phyloP scores from a whole-genome alignment of 108 stramenopile species.

The Skeletonema tropicum region DNA sequence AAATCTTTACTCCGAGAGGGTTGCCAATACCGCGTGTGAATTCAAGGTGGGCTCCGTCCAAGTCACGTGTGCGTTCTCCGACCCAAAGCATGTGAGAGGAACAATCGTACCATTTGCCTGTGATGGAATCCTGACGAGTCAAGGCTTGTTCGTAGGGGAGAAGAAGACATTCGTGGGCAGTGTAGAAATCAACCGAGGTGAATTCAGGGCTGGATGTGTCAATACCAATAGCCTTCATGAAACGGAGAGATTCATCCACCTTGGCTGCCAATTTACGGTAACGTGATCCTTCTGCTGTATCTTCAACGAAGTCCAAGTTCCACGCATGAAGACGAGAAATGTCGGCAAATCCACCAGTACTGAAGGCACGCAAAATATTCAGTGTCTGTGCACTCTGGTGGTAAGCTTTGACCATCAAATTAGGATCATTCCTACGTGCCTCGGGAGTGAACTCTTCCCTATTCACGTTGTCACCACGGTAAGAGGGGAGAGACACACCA shows the following conservation, averaged over 20 bases:
- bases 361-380: conserved; percentile 95
- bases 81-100: conserved; percentile 99
- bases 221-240: conserved; percentile 98
- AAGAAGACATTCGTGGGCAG: conserved; percentile 97
- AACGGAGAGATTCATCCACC: conserved; percentile 93
- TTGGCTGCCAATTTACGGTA: conserved; percentile 91
- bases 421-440: conserved; percentile 87
- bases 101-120: conserved; percentile 96
- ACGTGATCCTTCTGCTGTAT: conserved; percentile 89
- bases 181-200: conserved; percentile 94
- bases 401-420: conserved; percentile 88
- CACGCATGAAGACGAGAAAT: conserved; percentile 95
- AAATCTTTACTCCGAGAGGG: conserved; percentile 97
- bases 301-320: conserved; percentile 98
- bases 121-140: conserved; percentile 95
- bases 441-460: conserved; percentile 90
- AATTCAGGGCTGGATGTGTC: conserved; percentile 86
- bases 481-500: conserved; percentile 87
- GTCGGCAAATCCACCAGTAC: conserved; percentile 96
- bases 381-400: conserved; percentile 95
- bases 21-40: conserved; percentile 97
- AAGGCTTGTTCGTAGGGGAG: conserved; percentile 98
- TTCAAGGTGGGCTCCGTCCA: conserved; percentile 98
- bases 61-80: conserved; percentile 98
- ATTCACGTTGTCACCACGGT: conserved; percentile 98